Evolutionary conservation across 2,329 filamentous ascomycete genomes (phyloP).

Genomic region (Neocucurbitaria cava): DNA sequence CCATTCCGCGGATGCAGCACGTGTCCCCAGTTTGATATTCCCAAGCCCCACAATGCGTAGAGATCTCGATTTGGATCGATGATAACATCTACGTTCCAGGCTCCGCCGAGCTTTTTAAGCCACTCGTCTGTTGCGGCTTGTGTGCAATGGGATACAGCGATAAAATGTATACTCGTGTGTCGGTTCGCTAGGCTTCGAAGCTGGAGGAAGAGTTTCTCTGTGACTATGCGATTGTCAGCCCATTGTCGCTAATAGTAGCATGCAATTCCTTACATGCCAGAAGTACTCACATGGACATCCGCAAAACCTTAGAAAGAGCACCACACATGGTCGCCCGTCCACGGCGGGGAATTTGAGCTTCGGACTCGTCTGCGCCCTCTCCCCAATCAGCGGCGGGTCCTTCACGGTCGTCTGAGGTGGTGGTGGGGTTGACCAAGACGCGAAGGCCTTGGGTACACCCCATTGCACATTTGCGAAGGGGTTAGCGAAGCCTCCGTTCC

Average conservation of each 20-base stretch:
- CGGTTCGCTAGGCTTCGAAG: slow-evolving; percentile 63
- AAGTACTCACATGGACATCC: slow-evolving; percentile 44
- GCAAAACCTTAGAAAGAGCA: slow-evolving; percentile 43
- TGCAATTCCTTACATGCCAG: background rate
- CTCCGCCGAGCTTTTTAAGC: slow-evolving; percentile 64
- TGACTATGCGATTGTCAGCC: slow-evolving; percentile 27
- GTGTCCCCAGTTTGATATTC: slow-evolving; percentile 49
- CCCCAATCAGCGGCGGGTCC: slow-evolving; percentile 35
- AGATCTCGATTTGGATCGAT: slow-evolving; percentile 64
- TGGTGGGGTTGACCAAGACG: slow-evolving; percentile 44
- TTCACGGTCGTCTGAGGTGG: slow-evolving; percentile 34
- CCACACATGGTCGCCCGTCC: slow-evolving; percentile 38
- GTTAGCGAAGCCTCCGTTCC: slow-evolving; percentile 34
- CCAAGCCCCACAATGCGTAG: slow-evolving; percentile 67
- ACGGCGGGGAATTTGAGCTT: slow-evolving; percentile 42
- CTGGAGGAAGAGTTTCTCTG: slow-evolving; percentile 60
- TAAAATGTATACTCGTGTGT: slow-evolving; percentile 60
- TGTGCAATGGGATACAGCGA: slow-evolving; percentile 68
- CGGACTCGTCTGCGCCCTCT: slow-evolving; percentile 32
- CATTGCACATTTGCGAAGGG: slow-evolving; percentile 48
- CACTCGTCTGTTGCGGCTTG: slow-evolving; percentile 63
- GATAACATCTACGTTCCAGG: slow-evolving; percentile 63
- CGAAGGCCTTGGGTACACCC: slow-evolving; percentile 40
- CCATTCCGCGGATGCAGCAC: slow-evolving; percentile 45
- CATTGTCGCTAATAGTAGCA: background rate